Conservation (phyloP, 1,139 yeast genomes). For the Taphrina pruni region DNA sequence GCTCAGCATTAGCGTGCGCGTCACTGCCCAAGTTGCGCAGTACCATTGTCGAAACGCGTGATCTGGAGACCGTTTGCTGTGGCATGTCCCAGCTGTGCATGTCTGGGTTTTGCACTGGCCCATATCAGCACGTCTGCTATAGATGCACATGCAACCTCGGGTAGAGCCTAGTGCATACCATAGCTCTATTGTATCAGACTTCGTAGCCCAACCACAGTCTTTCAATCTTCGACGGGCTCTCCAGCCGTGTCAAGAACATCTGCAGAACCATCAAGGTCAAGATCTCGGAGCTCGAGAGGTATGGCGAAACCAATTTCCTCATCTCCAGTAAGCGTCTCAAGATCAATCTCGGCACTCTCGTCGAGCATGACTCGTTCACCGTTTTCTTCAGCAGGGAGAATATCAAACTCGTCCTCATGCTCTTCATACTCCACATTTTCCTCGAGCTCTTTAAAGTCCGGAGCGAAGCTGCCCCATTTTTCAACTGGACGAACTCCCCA, state of each 20-base stretch:
- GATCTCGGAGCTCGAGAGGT: conserved; percentile 18
- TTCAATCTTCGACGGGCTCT: no score
- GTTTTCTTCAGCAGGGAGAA: conserved; percentile 48
- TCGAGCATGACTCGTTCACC: conserved; percentile 38
- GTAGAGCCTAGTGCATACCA: no score
- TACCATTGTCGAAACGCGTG: no score
- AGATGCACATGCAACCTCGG: no score
- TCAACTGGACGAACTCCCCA: conserved; percentile 89
- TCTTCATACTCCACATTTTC: conserved; percentile 89
- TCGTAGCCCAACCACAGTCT: no score
- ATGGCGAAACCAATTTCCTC: conserved; percentile 14
- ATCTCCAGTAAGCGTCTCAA: conserved; percentile 23
- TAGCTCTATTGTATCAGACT: no score
- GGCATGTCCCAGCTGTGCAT: no score
- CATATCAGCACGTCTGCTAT: no score
- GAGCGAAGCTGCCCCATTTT: conserved; percentile 96
- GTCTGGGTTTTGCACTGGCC: no score
- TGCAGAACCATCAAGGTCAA: not conserved
- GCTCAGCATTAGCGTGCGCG: no score
- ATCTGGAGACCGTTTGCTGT: no score
- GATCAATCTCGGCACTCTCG: conserved; percentile 28
- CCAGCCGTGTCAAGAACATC: not conserved
- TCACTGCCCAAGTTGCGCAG: no score
- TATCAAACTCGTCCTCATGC: conserved; percentile 90
- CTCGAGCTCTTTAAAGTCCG: conserved; percentile 93